Percentiles rank a stretch among this genome's conserved stretches.
Evolutionary conservation across 371 early-diverging fungal genomes (phyloP).

Genomic region (Mortierella sp.): DNA sequence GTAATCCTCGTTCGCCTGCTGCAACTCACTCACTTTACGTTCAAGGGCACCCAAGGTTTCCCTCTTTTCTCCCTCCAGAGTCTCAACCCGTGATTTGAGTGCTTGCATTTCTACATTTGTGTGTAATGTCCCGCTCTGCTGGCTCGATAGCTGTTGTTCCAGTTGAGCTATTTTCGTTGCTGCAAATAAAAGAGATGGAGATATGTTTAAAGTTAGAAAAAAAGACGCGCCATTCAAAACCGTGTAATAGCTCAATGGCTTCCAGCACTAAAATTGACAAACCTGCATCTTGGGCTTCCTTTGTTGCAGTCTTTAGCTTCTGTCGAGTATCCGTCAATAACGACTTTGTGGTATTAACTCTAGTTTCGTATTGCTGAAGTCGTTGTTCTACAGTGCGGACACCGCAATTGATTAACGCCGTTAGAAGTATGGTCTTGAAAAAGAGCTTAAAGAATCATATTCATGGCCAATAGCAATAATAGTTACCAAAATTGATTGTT

Average conservation of each 20-base stretch:
- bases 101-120: slow-evolving; percentile 33
- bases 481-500: slow-evolving; percentile 18
- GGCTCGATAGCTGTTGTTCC: slow-evolving; percentile 27
- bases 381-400: slow-evolving; percentile 41
- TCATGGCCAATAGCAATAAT: neutral
- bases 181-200: neutral
- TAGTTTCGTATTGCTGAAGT: slow-evolving; percentile 44
- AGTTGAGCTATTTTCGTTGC: slow-evolving; percentile 29
- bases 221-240: neutral
- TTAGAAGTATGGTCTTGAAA: neutral
- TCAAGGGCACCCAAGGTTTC: slow-evolving; percentile 36
- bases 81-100: slow-evolving; percentile 31
- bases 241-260: neutral
- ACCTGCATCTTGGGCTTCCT: slow-evolving; percentile 49
- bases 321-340: slow-evolving; percentile 53
- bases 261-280: slow-evolving; percentile 1
- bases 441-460: neutral
- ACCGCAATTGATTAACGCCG: neutral
- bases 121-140: slow-evolving; percentile 48
- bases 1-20: slow-evolving; percentile 47
- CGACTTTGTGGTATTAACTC: slow-evolving; percentile 35
- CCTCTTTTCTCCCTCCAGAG: slow-evolving; percentile 45
- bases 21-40: slow-evolving; percentile 43
- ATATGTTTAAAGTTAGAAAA: neutral
- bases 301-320: slow-evolving; percentile 54